Base-by-base conservation (phyloP, 345 rosid genomes). In the Viola odorata region DNA sequence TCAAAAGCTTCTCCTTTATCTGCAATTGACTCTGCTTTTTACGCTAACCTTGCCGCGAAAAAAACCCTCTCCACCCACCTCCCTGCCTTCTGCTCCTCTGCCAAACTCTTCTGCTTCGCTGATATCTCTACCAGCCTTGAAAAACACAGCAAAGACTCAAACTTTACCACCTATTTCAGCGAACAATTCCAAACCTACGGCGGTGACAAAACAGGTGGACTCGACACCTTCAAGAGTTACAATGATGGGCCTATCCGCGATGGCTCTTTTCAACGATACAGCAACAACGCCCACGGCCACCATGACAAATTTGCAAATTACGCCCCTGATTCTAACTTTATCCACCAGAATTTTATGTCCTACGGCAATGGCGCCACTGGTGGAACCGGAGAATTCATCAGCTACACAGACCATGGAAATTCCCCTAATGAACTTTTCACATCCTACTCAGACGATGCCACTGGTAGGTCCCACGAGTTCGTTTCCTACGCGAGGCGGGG, bases 81-180 rank as follows among this genome's bases (percentile, higher is more conserved):
- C 15, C 79, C 82, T 0, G 77, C 82, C 12, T 89, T 89, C 70
- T 92, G 98, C 75, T 76, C 91, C 74, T 68, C 90, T 52, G 98
- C 98, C 0, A 71, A 78, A 6, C 96, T 89, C 59, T 83, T 92
- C 68, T 92, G 98, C 77, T 89, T 89, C 80, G 80, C 94, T 3
- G 70, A 40, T 9, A 41, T 63, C 23, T 6, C 55, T 0, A 56
- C 63, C 41, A 72, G 73, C 12, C 55, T 58, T n/a, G 71, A 51
- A 1, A 65, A 48, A 42, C 32, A 37, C 12, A 54, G 45, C 32
- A 49, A 23, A 32, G 78, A 87, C 71, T 73, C 85, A 15, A 74
- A 74, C 66, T 92, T 92, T 37, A 78, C 82, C 12, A 15, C 17
- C 5, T 92, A 92, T 60, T 5, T 14, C 15, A 65, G 80, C 77